These are phyloP conservation scores for Monascus purpureus DNA, from an alignment of 495 filamentous ascomycete species.

Conservation along the genomic window DNA sequence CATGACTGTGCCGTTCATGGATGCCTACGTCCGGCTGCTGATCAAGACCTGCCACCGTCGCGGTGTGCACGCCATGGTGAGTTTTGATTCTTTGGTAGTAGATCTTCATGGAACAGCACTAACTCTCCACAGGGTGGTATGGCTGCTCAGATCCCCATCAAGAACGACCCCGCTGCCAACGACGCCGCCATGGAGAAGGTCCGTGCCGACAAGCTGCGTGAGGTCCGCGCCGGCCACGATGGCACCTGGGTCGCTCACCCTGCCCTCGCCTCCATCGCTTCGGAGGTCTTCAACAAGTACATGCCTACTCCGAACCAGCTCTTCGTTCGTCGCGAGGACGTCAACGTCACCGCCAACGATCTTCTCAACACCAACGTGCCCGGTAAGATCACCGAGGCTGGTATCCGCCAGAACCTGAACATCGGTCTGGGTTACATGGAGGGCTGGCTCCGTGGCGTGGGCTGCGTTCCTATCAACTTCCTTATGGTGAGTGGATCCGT, in stretches of 20 bases:
- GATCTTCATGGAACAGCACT: no score
- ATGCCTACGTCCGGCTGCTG: slow-evolving; percentile 86
- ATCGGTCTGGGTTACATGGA: slow-evolving; percentile 99
- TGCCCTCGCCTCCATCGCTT: slow-evolving; percentile 76
- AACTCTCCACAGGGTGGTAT: slow-evolving; percentile 73
- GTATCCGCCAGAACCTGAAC: slow-evolving; percentile 95
- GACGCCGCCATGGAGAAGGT: slow-evolving; percentile 91
- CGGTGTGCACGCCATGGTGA: slow-evolving; percentile 87
- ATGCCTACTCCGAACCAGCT: slow-evolving; percentile 99
- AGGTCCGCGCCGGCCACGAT: slow-evolving; percentile 91
- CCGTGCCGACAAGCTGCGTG: slow-evolving; percentile 87
- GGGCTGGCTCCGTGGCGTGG: slow-evolving; percentile 87
- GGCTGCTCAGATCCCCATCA: slow-evolving; percentile 98
- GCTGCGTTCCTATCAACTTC: slow-evolving; percentile 96
- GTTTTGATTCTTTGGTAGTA: neutral
- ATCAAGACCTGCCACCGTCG: slow-evolving; percentile 96
- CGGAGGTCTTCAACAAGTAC: slow-evolving; percentile 93
- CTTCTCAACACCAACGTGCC: slow-evolving; percentile 98
- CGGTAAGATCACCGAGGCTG: slow-evolving; percentile 83
- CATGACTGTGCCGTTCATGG: slow-evolving; percentile 99
- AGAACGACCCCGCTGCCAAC: slow-evolving; percentile 79
- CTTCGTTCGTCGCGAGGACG: slow-evolving; percentile 79
- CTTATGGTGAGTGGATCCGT: slow-evolving; percentile 51
- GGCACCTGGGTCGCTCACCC: slow-evolving; percentile 97
- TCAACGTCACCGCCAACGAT: slow-evolving; percentile 73